Percentiles rank a stretch among this genome's conserved stretches.
Evolutionary conservation across 768 basidiomycete species (phyloP).

Genomic region (Gyrodon lividus): DNA sequence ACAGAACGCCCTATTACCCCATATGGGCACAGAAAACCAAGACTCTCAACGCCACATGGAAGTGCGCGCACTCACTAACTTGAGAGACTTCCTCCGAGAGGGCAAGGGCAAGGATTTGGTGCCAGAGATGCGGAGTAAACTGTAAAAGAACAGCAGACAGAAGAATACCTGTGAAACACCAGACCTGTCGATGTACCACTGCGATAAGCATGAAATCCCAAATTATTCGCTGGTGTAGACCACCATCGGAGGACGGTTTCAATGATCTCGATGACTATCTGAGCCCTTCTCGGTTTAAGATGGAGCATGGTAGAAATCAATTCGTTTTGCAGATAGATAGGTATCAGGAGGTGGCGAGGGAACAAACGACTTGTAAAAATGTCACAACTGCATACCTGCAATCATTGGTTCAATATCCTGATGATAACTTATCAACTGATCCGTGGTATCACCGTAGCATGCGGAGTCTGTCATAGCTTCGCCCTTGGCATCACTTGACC

Average conservation of each 20-base stretch:
- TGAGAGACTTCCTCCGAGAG: conserved; percentile 64
- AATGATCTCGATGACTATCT: background rate
- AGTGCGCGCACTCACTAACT: conserved; percentile 75
- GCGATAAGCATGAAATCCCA: background rate
- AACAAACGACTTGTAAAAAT: no score
- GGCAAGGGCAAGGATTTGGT: conserved; percentile 71
- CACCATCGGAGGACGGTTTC: background rate
- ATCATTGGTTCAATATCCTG: no score
- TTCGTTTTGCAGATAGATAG: background rate
- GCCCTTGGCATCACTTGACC: conserved; percentile 20
- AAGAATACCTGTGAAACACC: background rate
- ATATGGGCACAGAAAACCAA: conserved; percentile 87
- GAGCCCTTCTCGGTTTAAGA: background rate
- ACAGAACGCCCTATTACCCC: conserved; percentile 83
- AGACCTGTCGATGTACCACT: background rate
- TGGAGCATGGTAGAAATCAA: no score
- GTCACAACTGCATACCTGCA: background rate
- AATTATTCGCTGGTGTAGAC: background rate
- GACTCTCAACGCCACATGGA: conserved; percentile 85
- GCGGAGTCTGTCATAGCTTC: conserved; percentile 11
- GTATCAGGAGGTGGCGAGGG: background rate
- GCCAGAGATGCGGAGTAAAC: conserved; percentile 42
- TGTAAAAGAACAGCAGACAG: conserved; percentile 9
- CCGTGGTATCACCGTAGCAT: background rate
- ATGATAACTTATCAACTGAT: background rate